Evolutionary conservation across 331 rosid species (phyloP).

Genomic region (Malus hybrid): DNA sequence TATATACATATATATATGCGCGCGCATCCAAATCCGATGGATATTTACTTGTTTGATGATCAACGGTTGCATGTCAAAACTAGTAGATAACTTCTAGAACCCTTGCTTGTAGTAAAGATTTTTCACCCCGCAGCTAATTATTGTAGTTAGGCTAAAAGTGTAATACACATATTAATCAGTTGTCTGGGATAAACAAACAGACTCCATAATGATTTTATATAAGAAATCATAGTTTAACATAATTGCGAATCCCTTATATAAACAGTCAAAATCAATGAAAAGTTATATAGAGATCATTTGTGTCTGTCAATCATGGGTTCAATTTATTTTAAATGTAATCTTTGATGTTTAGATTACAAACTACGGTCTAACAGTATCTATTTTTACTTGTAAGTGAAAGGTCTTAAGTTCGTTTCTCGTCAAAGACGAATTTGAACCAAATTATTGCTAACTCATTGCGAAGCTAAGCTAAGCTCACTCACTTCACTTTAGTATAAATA

Average conservation of each 20-base stretch:
- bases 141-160: background rate
- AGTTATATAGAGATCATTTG: background rate
- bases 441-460: no score
- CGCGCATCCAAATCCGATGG: background rate
- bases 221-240: background rate
- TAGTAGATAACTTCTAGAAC: background rate
- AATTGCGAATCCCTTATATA: background rate
- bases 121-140: background rate
- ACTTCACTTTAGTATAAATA: no score
- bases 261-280: background rate
- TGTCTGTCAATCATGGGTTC: background rate
- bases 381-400: no score
- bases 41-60: background rate
- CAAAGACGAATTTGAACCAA: no score
- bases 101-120: background rate
- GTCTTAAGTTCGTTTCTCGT: no score
- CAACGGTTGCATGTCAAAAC: background rate
- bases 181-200: background rate
- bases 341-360: background rate
- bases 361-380: no score
- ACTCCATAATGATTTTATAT: background rate
- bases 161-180: background rate
- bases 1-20: no score
- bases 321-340: background rate
- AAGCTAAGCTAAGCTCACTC: no score